A percentile compares a stretch with the other conserved stretches of the same genome.
Evolutionary conservation across 805 yeast genomes (phyloP).

Genomic region (Candida chilensis): DNA sequence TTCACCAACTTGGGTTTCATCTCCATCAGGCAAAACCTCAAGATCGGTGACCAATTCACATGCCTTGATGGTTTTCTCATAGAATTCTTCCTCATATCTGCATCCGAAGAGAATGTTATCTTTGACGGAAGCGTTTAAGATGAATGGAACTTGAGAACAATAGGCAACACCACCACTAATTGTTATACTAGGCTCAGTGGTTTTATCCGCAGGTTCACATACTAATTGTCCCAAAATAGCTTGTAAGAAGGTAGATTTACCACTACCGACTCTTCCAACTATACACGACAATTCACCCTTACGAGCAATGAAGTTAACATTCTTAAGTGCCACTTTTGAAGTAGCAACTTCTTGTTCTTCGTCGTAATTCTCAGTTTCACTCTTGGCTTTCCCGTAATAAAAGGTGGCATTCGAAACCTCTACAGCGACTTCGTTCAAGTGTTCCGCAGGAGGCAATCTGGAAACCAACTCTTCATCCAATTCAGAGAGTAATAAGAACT

Average conservation of each 20-base stretch:
- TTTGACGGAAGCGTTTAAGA: constrained; percentile 38
- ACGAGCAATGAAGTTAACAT: constrained; percentile 39
- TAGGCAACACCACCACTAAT: constrained; percentile 41
- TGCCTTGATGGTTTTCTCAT: constrained; percentile 32
- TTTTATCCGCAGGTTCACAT: too few species aligned
- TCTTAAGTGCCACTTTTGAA: constrained; percentile 31
- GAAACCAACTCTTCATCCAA: constrained; percentile 28
- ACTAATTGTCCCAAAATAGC: constrained; percentile 49
- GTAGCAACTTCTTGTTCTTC: constrained; percentile 27
- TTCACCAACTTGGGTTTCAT: constrained; percentile 48
- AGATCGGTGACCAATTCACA: constrained; percentile 42
- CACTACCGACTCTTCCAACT: constrained; percentile 62
- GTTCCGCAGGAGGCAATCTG: constrained; percentile 9
- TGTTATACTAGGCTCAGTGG: constrained; percentile 8
- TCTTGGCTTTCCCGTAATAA: constrained; percentile 7
- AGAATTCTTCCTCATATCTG: constrained; percentile 28
- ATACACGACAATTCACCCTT: constrained; percentile 49
- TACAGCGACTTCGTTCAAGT: constrained; percentile 24
- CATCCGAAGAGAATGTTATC: constrained; percentile 45
- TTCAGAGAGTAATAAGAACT: constrained; percentile 38
- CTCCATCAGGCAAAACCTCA: constrained; percentile 40
- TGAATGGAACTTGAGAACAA: constrained; percentile 53
- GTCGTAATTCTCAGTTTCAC: constrained; percentile 16
- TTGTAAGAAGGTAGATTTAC: constrained; percentile 51
- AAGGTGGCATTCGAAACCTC: constrained; percentile 41